Base-by-base conservation (phyloP, 257 asterid genomes). In the Perilla frutescens region DNA sequence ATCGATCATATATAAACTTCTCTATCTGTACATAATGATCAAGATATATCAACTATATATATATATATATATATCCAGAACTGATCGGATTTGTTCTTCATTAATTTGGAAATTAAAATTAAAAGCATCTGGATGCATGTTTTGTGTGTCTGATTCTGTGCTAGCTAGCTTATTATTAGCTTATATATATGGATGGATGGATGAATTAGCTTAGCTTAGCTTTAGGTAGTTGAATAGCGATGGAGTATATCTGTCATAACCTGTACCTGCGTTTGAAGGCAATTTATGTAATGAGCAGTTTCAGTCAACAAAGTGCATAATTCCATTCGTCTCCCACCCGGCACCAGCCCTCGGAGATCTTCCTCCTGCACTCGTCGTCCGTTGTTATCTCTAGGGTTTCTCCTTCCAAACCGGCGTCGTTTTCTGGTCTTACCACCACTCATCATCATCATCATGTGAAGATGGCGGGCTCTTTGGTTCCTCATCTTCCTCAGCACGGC, bases 241-340 rank as follows among this genome's bases (percentile, higher is more conserved):
- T 82, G 54, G 44, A 82, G 88, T 31, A 92, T 77, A 49, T 64
- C 80, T 71, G 79, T 81, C 97, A 92, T 92, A 74, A 92, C 87
- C 75, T 88, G 86, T 80, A 90, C 87, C 87, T 92, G 97, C 4
- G 87, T 77, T 67, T 77, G 76, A 7, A 92, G 92, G 75, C 96
- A 90, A 86, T 84, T 79, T 53, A 92, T 85, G 68, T 88, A 92
- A 73, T 92, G 86, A 1, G 89, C 91, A 70, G 96, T 85, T 84
- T 92, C 97, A 68, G 75, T 82, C 73, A 88, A 76, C 85, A 92
- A 77, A 36, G 82, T 83, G 77, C 81, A 53, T 32, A 74, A 60
- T 37, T 45, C 90, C 97, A 92, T 88, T 2, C 37, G 75, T 65
- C 83, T 51, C 4, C 96, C 96, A 0, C 97, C 97, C 0, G 97